Evolutionary conservation across 352 stramenopile genomes (phyloP), one percentile per base, ranked within the genome.

Genomic region (Thraustochytrium sp.): DNA sequence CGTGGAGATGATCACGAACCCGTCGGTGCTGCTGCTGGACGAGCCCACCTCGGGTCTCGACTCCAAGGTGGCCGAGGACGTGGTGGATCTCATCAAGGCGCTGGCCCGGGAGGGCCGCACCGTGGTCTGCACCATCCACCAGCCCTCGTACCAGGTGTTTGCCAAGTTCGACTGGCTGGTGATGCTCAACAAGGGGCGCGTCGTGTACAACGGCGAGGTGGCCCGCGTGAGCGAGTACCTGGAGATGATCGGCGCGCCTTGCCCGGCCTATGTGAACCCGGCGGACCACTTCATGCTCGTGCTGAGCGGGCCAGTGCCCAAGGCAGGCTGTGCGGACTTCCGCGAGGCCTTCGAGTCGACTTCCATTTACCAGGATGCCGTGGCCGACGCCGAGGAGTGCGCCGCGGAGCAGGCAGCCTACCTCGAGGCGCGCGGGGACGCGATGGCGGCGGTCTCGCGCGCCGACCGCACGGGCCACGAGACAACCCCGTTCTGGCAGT

Each of bases 121-220:
- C 4, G 90, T 97, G 46, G 85, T 98, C 61, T 93, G 90, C 82
- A 96, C 92, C 37, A 94, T 96, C 84, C 92, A 96, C 84, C 91
- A 91, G 90, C 88, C 93, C 29, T 88, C 91, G 74, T 91, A 89
- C 44, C 90, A 91, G 31, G 95, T 98, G 65, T 98, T 98, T 76
- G 90, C 95, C 80, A 87, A 94, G 62, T 97, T 98, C 85, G 93
- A 97, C 84, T 86, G 88, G 40, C 75, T 97, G 0, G 75, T 98
- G 0, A 80, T 97, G 18, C 88, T 98, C 0, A 89, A 92, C 37
- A 31, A 65, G 13, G 86, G 85, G 16, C 89, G 90, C n/a, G 76
- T 93, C 46, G 84, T 40, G n/a, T 85, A 83, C 34, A 63, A 80
- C 42, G 68, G 68, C 23, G 29, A 23, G 1, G 68, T 80, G 21